Evolutionary conservation across 2,329 filamentous ascomycete species (phyloP).

Genomic region (Fusarium sp.): DNA sequence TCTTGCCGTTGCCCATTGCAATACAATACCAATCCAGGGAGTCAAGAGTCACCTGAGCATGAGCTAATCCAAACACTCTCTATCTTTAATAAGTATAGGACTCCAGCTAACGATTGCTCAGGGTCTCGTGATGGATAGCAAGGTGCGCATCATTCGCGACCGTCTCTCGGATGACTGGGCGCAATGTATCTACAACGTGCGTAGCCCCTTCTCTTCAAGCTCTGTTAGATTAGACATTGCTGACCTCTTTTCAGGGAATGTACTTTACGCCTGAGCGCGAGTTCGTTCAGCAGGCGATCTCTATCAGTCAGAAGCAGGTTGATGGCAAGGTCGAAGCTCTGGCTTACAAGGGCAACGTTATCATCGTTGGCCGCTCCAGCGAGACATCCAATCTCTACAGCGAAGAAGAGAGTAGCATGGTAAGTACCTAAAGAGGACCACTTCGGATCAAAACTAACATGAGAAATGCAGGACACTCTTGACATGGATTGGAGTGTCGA

Average conservation of each 20-base stretch:
- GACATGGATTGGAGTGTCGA: slow-evolving; percentile 8
- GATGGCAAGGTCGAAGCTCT: slow-evolving; percentile 11
- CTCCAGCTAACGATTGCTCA: slow-evolving; percentile 6
- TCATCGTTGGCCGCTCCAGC: slow-evolving; percentile 10
- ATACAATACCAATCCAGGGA: background rate
- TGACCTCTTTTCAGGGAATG: slow-evolving; percentile 9
- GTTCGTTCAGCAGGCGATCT: slow-evolving; percentile 7
- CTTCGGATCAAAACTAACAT: slow-evolving; percentile 9
- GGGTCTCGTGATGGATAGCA: slow-evolving; percentile 11
- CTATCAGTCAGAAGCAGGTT: slow-evolving; percentile 7
- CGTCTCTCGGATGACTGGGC: slow-evolving; percentile 6
- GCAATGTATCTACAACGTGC: slow-evolving; percentile 2
- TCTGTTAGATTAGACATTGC: slow-evolving; percentile 2
- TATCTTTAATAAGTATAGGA: slow-evolving; percentile 9
- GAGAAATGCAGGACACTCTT: slow-evolving; percentile 10
- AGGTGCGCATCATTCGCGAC: slow-evolving; percentile 8
- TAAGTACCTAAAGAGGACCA: slow-evolving; percentile 5
- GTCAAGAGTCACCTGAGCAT: slow-evolving; percentile 2
- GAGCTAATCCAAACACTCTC: slow-evolving; percentile 6
- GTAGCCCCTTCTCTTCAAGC: slow-evolving; percentile 5
- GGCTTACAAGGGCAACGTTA: slow-evolving; percentile 6
- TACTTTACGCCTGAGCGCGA: slow-evolving; percentile 10
- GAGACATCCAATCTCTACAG: slow-evolving; percentile 11
- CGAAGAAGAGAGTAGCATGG: slow-evolving; percentile 10
- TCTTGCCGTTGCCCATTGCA: slow-evolving; percentile 1